Base-by-base conservation (phyloP, 2,329 filamentous ascomycete species). In the Pyrenophora seminiperda region DNA sequence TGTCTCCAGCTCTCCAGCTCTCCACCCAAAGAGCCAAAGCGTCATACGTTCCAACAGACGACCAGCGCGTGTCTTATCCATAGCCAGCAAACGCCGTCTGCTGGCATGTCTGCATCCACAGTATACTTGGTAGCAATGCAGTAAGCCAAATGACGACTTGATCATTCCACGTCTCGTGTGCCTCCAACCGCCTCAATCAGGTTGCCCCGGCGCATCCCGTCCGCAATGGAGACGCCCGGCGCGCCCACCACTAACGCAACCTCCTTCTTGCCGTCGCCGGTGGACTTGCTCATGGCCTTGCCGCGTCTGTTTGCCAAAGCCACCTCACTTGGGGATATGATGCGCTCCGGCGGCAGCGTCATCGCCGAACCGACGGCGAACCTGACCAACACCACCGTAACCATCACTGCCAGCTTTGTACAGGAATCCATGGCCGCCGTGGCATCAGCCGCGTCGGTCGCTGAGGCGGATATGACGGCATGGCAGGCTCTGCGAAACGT, bases 291-390 rank as follows among this genome's bases (percentile, higher is more conserved):
- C 56, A 79, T 84, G 71, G 87, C 83, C 14, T 82, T 88, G 3
- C 88, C 88, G 41, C 81, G 88, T 50, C 84, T 91, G 66, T 80
- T 89, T 24, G 85, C 82, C 72, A 86, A 83, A 68, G 79, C 88
- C 30, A 84, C 86, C 41, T 83, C 82, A n/a, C 82, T 87, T 60
- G 75, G 75, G 13, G 85, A 89, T 60, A 74, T 74, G 62, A 69
- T 79, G 45, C 73, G 80, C 62, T 79, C 82, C 54, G 83, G 82
- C 47, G 82, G 83, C 61, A 82, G 79, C 61, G 71, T 82, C 30
- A 82, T 87, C 42, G 80, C 85, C 15, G 81, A 83, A 62, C 78
- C 83, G 5, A 86, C 84, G n/a, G 73, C 76, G 19, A 70, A 76
- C 29, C 75, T 77, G 43, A 51, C 66, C 13, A 71, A 70, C 27